phyloP scores from a whole-genome alignment of 2,329 filamentous ascomycete genomes.

The Fusarium heterosporum region DNA sequence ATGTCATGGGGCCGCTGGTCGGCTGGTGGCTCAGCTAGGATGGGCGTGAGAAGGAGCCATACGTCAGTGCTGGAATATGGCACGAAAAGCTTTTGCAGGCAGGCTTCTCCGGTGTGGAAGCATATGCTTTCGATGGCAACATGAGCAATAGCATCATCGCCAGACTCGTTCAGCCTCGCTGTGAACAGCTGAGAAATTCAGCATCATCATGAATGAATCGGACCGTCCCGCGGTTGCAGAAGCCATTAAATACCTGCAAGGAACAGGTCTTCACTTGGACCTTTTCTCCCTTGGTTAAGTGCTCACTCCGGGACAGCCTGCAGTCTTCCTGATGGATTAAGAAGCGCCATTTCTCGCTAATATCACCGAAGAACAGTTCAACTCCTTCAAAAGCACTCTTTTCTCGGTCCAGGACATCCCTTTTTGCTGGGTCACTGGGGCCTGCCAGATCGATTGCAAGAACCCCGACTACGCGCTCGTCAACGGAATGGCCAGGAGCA shows the following conservation, averaged over 20 bases:
- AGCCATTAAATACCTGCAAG: neutral
- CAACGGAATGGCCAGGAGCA: constrained; percentile 12
- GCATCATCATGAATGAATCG: neutral
- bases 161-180: constrained; percentile 3
- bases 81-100: constrained; percentile 3
- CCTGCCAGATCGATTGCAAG: constrained; percentile 9
- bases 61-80: constrained; percentile 9
- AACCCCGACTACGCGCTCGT: constrained; percentile 16
- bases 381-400: constrained; percentile 6
- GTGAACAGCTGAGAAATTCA: constrained; percentile 7
- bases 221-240: neutral
- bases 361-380: constrained; percentile 8
- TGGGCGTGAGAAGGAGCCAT: constrained; percentile 4
- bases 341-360: constrained; percentile 11
- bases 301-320: constrained; percentile 8
- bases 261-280: constrained; percentile 1
- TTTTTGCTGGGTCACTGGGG: constrained; percentile 12
- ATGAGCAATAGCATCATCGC: constrained; percentile 13
- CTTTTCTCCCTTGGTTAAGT: constrained; percentile 8
- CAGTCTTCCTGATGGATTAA: constrained; percentile 13
- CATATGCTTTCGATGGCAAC: constrained; percentile 13
- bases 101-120: constrained; percentile 11
- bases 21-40: constrained; percentile 13
- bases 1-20: constrained; percentile 12
- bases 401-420: constrained; percentile 8